phyloP scores from a whole-genome alignment of 192 early-diverging fungal genomes.

The Jimgerdemannia lactiflua region DNA sequence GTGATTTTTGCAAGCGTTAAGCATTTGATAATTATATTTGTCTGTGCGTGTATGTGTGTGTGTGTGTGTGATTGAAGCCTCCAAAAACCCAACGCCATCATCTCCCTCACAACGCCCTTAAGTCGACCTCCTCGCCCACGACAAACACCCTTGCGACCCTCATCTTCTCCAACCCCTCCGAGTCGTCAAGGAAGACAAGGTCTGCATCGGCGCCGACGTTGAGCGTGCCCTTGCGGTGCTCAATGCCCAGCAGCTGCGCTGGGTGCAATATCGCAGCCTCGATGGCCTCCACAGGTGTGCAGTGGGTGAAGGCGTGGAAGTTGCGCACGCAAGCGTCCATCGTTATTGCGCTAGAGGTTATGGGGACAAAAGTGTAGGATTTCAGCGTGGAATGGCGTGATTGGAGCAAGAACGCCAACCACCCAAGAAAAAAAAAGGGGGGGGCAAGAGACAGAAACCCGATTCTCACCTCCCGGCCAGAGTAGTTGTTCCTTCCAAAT shows the following conservation, averaged over 20 bases:
- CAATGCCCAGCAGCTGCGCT: conserved; percentile 66
- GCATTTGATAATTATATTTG: too few species aligned
- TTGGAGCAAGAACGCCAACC: neutral
- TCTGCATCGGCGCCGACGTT: conserved; percentile 68
- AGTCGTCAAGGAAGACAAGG: conserved; percentile 58
- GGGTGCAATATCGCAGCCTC: conserved; percentile 75
- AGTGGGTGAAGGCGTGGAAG: conserved; percentile 70
- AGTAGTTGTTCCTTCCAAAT: conserved; percentile 73
- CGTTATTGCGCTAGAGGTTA: conserved; percentile 35
- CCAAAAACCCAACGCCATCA: too few species aligned
- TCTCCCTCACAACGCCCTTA: neutral
- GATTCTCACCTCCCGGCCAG: conserved; percentile 54
- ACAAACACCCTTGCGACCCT: conserved; percentile 61
- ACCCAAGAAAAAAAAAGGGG: conserved; percentile 5
- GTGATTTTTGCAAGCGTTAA: too few species aligned
- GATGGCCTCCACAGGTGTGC: conserved; percentile 67
- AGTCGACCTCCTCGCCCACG: conserved; percentile 55
- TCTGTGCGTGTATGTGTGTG: too few species aligned
- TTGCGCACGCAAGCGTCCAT: conserved; percentile 72
- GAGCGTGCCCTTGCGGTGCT: conserved; percentile 63
- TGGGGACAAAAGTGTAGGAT: neutral
- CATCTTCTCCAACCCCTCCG: conserved; percentile 32
- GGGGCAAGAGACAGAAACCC: neutral
- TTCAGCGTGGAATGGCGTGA: too few species aligned
- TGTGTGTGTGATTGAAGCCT: too few species aligned